Evolutionary conservation across 345 rosid genomes (phyloP), one percentile per base, ranked within the genome.

Genomic region (Lepidium sativum): DNA sequence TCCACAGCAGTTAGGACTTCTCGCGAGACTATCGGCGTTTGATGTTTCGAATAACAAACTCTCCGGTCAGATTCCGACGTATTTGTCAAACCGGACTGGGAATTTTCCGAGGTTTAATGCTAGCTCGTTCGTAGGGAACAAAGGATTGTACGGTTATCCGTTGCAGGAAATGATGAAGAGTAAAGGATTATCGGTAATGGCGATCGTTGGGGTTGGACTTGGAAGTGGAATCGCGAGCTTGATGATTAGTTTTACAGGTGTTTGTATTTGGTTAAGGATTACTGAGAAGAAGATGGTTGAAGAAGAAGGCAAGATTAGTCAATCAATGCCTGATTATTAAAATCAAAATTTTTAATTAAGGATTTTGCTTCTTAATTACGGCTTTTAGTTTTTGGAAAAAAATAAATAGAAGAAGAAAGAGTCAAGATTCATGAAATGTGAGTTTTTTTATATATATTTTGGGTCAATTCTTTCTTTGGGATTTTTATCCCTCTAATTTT

Each of bases 211-310:
- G 75, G 89, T 92, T 59, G 98, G 97, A 6, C 70, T 92, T 11
- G 98, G 97, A 17, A 92, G 97, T 63, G 98, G 98, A 45, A 64
- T 92, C 17, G 94, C 87, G 2, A 89, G 97, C 77, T 81, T 92
- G 80, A 78, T 89, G 38, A 80, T 92, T 37, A 92, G 97, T 42
- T 89, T 92, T 34, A 83, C 97, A 0, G 96, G 89, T 17, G 98
- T 92, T 47, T 92, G 97, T 63, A 78, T 92, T 48, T 86, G 96
- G 96, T 82, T 86, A 74, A 86, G 83, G 81, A 60, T 84, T 23
- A 83, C 91, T 6, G 94, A 89, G 62, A 86, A 83, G 59, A 86
- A 83, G 77, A 78, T 83, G 78, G 80, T 77, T n/a, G 76, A 79
- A 37, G 96, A 89, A 68, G 94, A 89, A 79, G 89, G 85, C 65